Conservation (phyloP, 2,329 filamentous ascomycete species). For the Fusarium heterosporum region DNA sequence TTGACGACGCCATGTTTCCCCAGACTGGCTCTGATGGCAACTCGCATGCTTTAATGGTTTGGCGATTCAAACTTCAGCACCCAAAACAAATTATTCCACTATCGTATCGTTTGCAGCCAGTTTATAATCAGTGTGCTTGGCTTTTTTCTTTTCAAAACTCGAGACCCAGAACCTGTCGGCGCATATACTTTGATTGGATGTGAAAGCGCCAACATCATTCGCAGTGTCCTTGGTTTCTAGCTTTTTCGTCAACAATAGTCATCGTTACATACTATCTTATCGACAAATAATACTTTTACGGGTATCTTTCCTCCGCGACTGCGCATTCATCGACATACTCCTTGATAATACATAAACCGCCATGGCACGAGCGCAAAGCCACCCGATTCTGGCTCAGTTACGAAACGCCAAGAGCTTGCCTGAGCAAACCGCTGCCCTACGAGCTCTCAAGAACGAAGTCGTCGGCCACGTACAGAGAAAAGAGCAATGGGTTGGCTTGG, state of each 20-base stretch:
- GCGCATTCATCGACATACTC: neutral
- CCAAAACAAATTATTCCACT: conserved; percentile 15
- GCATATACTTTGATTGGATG: conserved; percentile 35
- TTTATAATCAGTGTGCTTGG: conserved; percentile 12
- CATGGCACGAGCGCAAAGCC: conserved; percentile 67
- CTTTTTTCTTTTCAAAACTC: conserved; percentile 14
- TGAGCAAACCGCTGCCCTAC: conserved; percentile 71
- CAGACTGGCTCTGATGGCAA: conserved; percentile 34
- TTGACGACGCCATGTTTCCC: conserved; percentile 41
- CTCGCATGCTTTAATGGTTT: conserved; percentile 36
- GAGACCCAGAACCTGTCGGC: conserved; percentile 7
- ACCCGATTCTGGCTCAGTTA: conserved; percentile 68
- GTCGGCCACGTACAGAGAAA: conserved; percentile 91
- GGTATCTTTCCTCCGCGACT: neutral
- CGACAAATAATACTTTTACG: conserved; percentile 3
- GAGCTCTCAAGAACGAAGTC: conserved; percentile 86
- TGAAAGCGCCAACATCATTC: conserved; percentile 28
- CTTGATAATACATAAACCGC: conserved; percentile 16
- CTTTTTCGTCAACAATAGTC: conserved; percentile 24
- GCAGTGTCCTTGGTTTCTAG: conserved; percentile 24
- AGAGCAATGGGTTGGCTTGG: conserved; percentile 78
- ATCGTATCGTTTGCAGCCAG: conserved; percentile 3
- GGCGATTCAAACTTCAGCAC: conserved; percentile 16
- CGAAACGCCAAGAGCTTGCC: conserved; percentile 62
- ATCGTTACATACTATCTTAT: conserved; percentile 16